Base-by-base conservation (phyloP, 495 filamentous ascomycete species). In the Clohesyomyces aquaticus region DNA sequence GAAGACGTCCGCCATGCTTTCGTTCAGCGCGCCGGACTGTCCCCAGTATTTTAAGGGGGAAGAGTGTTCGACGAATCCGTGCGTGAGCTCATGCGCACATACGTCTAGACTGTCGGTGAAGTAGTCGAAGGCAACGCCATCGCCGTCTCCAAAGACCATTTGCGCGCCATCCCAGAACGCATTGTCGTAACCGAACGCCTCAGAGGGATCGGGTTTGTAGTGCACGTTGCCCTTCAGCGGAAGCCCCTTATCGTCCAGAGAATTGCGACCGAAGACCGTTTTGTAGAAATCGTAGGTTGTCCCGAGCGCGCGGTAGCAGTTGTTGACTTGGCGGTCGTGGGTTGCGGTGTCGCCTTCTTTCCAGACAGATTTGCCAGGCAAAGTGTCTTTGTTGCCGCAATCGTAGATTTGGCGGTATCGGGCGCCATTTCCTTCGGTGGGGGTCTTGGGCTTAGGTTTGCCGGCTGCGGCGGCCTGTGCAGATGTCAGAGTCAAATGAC, bases 1-100 rank as follows among this genome's bases (percentile, higher is more conserved):
- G 61, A 83, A 83, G 18, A 79, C 76, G 62, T 84, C 82, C 8
- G 80, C 77, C 35, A 82, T 58, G 60, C 77, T 77, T 70, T 84
- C 82, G 70, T 83, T 83, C 23, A 83, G 73, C 2, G 80, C 79
- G 16, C 80, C 81, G 28, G 75, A 70, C 64, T 82, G 75, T 19
- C 70, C 73, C 6, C 66, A 43, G 63, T 83, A 83, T 41, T 74
- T 69, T 4, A 83, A 76, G 0, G 70, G 66, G 12, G 72, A 74
- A 1, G 77, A 80, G 61, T 77, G 71, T 61, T 81, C 72, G 8
- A 76, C 80, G 18, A 83, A 72, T 29, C 76, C 80, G 59, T 83
- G 81, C 55, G 78, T 82, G 23, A 82, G 70, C 59, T 83, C 81
- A 61, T 83, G 80, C 6, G 75, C 81, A 51, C 81, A 79, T 38